These are phyloP conservation scores for Nyssa sinensis DNA, from an alignment of 148 eudicot genomes.

Conservation along the genomic window DNA sequence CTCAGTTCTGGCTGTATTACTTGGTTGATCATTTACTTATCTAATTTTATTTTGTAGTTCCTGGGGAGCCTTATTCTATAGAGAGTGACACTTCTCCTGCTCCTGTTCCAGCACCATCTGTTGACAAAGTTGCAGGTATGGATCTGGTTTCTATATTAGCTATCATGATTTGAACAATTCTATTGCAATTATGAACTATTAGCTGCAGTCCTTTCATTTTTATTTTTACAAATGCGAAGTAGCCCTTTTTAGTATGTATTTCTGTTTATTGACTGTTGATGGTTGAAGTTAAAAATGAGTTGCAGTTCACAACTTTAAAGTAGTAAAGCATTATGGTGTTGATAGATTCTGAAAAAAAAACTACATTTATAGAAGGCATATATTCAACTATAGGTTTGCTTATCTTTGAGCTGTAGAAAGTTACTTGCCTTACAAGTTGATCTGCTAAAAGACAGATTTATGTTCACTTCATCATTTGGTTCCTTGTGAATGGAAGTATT, in stretches of 20 bases:
- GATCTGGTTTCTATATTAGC: background rate
- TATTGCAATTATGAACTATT: background rate
- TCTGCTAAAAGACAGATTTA: background rate
- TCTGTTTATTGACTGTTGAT: background rate
- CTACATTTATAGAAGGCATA: background rate
- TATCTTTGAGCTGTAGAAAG: background rate
- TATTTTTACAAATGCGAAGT: background rate
- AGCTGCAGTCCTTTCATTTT: background rate
- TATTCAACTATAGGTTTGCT: no score
- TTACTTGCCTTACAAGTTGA: background rate
- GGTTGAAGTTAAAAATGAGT: background rate
- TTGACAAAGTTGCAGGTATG: constrained; percentile 49
- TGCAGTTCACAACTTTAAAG: background rate
- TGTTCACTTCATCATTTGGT: background rate
- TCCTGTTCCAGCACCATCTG: constrained; percentile 60
- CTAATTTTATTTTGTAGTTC: constrained; percentile 42
- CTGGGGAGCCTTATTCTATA: constrained; percentile 77
- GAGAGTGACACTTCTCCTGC: constrained; percentile 43
- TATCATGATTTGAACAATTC: background rate
- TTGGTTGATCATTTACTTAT: background rate
- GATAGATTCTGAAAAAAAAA: background rate
- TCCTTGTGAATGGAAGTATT: background rate
- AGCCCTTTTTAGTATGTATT: background rate
- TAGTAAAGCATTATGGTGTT: background rate
- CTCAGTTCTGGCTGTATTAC: background rate